Base-by-base conservation (phyloP, 2,329 filamentous ascomycete species). In the Ophiosphaerella narmari region DNA sequence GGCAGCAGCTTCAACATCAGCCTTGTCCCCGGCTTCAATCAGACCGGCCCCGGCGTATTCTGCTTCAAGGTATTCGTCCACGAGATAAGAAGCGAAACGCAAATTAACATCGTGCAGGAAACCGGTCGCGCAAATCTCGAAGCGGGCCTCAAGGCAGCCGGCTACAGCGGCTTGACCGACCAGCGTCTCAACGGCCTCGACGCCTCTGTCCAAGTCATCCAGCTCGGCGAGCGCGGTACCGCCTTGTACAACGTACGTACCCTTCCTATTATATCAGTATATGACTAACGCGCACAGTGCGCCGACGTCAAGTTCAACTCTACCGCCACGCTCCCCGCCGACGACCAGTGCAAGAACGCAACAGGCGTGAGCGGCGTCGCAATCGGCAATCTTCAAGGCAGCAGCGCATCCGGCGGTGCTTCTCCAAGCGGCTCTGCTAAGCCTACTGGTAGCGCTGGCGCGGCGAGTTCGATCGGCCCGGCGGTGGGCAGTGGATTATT, bases 41-140 rank as follows among this genome's bases (percentile, higher is more conserved):
- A 79, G 62, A 80, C 77, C 0, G 74, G 74, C n/a, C 74, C 75
- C 11, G 78, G 78, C 5, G 73, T 75, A 0, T 75, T 79, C 43
- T 80, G 78, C 55, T 65, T 79, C 9, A 72, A 74, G 9, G 34
- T 45, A 18, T 16, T 16, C 26, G 7, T 31, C 32, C 5, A 12
- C 8, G 2, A 12, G 18, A 13, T 13, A 31, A 24, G 9, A 13
- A 18, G 4, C 18, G 8, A 13, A 43, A 23, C 5, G 12, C 5
- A 26, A 6, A n/a, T 24, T 40, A 31, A 40, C 11, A 16, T 13
- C 12, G 12, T 8, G 14, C 34, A 38, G 39, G 70, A 75, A 33
- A 59, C 75, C 9, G 51, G 65, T 9, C 41, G 66, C 44, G 41
- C 55, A 4, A 56, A 57, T 9, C 52, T 73, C 9, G 67, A 60